A percentile compares a stretch with the other conserved stretches of the same genome.
Evolutionary conservation across 352 stramenopile species (phyloP).

Genomic region (Globisporangium cystogenes): DNA sequence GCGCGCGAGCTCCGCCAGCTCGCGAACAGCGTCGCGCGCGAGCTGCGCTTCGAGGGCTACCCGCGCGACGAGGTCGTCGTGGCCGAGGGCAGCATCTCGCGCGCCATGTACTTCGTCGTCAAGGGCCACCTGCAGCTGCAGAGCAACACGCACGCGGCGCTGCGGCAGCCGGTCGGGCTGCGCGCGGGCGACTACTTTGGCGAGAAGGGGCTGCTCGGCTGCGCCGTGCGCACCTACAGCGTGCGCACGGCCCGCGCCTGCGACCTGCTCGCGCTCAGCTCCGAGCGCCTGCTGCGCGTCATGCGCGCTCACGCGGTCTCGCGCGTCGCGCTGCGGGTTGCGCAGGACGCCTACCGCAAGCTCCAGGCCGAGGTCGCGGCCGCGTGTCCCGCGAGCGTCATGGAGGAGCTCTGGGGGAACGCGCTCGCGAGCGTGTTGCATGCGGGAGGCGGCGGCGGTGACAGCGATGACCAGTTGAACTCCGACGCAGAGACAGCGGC

Average conservation of each 20-base stretch:
- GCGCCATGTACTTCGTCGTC: constrained; percentile 68
- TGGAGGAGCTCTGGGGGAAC: no score
- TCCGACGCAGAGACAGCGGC: no score
- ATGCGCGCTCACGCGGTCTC: no score
- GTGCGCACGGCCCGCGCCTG: constrained; percentile 48
- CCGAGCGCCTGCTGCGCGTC: no score
- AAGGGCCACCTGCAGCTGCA: constrained; percentile 45
- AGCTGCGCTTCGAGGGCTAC: constrained; percentile 59
- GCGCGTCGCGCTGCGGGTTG: no score
- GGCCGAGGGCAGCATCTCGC: constrained; percentile 52
- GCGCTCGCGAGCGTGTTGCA: no score
- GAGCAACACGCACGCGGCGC: constrained; percentile 35
- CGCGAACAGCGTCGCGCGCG: constrained; percentile 32
- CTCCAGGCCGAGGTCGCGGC: no score
- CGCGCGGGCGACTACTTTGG: constrained; percentile 52
- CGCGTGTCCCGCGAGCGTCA: no score
- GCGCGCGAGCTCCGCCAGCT: constrained; percentile 15
- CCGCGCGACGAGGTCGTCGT: constrained; percentile 48
- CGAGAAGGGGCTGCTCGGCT: constrained; percentile 39
- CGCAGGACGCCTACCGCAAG: no score
- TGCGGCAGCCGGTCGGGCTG: constrained; percentile 35
- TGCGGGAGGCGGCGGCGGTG: no score
- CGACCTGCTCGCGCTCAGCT: constrained; percentile 52
- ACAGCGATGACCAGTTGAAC: no score
- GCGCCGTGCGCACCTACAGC: constrained; percentile 52